A percentile compares a stretch with the other conserved stretches of the same genome.
phyloP scores from a whole-genome alignment of 371 early-diverging fungal genomes.

The Circinella minor region DNA sequence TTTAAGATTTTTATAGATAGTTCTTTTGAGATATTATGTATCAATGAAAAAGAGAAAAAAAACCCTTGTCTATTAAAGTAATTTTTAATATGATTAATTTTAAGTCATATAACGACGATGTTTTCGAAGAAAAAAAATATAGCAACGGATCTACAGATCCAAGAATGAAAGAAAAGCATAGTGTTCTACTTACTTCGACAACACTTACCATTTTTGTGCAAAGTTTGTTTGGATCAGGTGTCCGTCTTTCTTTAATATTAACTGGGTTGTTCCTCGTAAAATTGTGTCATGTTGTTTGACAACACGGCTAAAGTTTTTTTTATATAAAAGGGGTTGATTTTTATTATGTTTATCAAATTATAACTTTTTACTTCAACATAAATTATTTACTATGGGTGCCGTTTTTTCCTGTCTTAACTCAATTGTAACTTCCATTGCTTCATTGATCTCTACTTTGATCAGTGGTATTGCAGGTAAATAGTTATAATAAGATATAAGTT shows the following conservation, averaged over 20 bases:
- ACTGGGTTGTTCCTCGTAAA: too few relatives aligned
- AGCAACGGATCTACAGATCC: background rate
- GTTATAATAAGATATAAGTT: background rate
- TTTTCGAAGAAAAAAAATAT: too few relatives aligned
- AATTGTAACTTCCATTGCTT: background rate
- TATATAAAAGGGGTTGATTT: background rate
- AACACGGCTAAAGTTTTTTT: too few relatives aligned
- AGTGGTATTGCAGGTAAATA: conserved; percentile 3
- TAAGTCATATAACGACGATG: too few relatives aligned
- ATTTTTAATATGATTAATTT: too few relatives aligned
- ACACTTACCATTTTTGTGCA: background rate
- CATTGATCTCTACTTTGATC: background rate
- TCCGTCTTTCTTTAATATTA: too few relatives aligned
- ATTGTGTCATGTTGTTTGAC: too few relatives aligned
- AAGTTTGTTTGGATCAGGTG: background rate
- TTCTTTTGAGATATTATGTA: too few relatives aligned
- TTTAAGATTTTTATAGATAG: too few relatives aligned
- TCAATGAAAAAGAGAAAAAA: too few relatives aligned
- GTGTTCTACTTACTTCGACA: background rate
- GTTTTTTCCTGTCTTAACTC: background rate
- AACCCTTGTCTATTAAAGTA: too few relatives aligned
- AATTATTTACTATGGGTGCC: background rate
- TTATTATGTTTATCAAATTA: background rate
- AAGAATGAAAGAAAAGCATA: background rate
- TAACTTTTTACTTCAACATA: background rate